phyloP scores from a whole-genome alignment of 2,329 filamentous ascomycete genomes.

The Neofusicoccum sp. region DNA sequence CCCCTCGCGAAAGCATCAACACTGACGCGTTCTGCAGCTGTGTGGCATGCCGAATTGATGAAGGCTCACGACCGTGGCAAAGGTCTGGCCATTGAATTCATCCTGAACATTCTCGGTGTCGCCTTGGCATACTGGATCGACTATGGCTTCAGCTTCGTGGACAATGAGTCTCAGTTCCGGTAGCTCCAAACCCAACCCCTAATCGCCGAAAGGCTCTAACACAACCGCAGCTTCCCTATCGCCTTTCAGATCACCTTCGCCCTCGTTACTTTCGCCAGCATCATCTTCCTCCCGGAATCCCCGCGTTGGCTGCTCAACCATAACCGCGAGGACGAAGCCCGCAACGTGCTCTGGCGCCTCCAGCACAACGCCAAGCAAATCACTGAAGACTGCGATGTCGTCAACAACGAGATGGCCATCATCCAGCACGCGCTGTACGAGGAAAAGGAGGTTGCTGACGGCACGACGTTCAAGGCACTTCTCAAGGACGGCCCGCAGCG shows the following conservation, averaged over 20 bases:
- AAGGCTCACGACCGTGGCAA: constrained; percentile 43
- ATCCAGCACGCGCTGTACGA: constrained; percentile 43
- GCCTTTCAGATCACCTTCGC: constrained; percentile 47
- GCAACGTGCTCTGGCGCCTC: constrained; percentile 39
- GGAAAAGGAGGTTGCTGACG: constrained; percentile 39
- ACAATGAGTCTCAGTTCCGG: constrained; percentile 32
- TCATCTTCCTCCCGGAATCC: constrained; percentile 56
- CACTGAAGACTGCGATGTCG: constrained; percentile 25
- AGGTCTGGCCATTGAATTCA: constrained; percentile 46
- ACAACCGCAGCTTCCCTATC: constrained; percentile 42
- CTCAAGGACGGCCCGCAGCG: constrained; percentile 45
- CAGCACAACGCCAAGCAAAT: constrained; percentile 26
- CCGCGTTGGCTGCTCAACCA: constrained; percentile 58
- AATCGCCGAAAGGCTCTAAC: constrained; percentile 24
- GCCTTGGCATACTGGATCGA: constrained; percentile 43
- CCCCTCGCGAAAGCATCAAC: neutral
- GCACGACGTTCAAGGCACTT: constrained; percentile 36
- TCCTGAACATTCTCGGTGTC: constrained; percentile 40
- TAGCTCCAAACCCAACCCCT: neutral
- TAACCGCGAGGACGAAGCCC: constrained; percentile 52
- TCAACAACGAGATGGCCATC: constrained; percentile 31
- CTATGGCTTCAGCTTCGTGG: constrained; percentile 40
- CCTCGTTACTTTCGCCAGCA: constrained; percentile 36
- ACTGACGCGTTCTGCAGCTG: constrained; percentile 35
- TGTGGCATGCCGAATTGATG: constrained; percentile 53